Percentiles rank a stretch among this genome's conserved stretches.
Evolutionary conservation across 2,329 filamentous ascomycete species (phyloP).

Genomic region (Ophiostoma perfectum): DNA sequence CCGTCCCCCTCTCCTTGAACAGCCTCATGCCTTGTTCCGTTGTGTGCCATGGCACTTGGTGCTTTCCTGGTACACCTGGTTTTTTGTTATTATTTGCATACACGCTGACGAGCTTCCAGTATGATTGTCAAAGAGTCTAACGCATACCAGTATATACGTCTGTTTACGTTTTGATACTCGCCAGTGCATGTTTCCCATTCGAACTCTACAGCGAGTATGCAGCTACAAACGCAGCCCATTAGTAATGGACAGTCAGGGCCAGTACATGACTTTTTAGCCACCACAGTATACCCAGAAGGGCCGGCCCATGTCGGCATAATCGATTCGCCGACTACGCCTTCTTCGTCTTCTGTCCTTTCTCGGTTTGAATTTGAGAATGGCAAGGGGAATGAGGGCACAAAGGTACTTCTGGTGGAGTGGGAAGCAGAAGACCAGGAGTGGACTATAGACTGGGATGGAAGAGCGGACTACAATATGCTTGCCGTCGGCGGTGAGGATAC

Average conservation of each 20-base stretch:
- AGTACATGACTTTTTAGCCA: not conserved
- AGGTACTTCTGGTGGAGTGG: conserved; percentile 93
- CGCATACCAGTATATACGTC: too few species aligned
- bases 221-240: not conserved
- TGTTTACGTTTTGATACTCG: too few species aligned
- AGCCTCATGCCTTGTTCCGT: not conserved
- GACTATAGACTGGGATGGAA: conserved; percentile 80
- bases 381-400: conserved; percentile 75
- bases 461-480: conserved; percentile 67
- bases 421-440: conserved; percentile 48
- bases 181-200: too few species aligned
- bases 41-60: not conserved
- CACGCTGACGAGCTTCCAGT: not conserved
- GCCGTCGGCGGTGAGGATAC: conserved; percentile 53
- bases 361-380: conserved; percentile 82
- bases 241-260: not conserved
- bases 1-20: not conserved
- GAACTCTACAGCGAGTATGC: not conserved
- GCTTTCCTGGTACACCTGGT: not conserved
- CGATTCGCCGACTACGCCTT: conserved; percentile 20
- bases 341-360: conserved; percentile 55
- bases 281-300: not conserved
- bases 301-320: not conserved
- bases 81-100: not conserved
- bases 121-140: too few species aligned